These are phyloP conservation scores for Torulaspora globosa DNA, from an alignment of 1,139 yeast genomes.

Conservation along the genomic window DNA sequence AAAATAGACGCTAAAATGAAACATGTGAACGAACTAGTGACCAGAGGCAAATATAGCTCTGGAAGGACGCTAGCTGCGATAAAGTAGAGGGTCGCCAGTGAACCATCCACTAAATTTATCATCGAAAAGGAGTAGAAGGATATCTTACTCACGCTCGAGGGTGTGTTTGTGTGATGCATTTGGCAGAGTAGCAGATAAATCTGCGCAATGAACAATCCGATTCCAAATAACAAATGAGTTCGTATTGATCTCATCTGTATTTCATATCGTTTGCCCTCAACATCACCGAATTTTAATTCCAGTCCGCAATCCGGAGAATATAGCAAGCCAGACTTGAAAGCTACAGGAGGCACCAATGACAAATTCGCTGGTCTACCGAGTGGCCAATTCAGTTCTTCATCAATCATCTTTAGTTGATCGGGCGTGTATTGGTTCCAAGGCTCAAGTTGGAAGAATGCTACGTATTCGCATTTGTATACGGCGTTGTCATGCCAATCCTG, in stretches of 20 bases:
- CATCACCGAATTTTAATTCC: constrained; percentile 42
- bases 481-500: constrained; percentile 32
- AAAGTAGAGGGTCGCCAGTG: constrained; percentile 58
- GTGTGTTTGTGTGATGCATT: constrained; percentile 68
- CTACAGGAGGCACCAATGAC: constrained; percentile 52
- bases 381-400: constrained; percentile 67
- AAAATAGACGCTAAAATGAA: constrained; percentile 69
- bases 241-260: constrained; percentile 45
- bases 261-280: constrained; percentile 59
- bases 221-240: constrained; percentile 46
- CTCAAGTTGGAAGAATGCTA: constrained; percentile 63
- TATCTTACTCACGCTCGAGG: constrained; percentile 69
- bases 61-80: constrained; percentile 54
- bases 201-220: constrained; percentile 47
- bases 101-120: constrained; percentile 62
- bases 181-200: constrained; percentile 55
- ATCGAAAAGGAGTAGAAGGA: constrained; percentile 58
- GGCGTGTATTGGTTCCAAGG: constrained; percentile 50
- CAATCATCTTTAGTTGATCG: constrained; percentile 56
- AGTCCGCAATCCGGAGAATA: constrained; percentile 91
- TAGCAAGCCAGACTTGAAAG: constrained; percentile 51
- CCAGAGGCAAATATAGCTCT: constrained; percentile 59
- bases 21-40: constrained; percentile 65
- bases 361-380: constrained; percentile 64
- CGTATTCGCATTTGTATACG: constrained; percentile 61